These are phyloP conservation scores for Moniliophthora roreri DNA, from an alignment of 1,284 basidiomycete species.

Conservation along the genomic window DNA sequence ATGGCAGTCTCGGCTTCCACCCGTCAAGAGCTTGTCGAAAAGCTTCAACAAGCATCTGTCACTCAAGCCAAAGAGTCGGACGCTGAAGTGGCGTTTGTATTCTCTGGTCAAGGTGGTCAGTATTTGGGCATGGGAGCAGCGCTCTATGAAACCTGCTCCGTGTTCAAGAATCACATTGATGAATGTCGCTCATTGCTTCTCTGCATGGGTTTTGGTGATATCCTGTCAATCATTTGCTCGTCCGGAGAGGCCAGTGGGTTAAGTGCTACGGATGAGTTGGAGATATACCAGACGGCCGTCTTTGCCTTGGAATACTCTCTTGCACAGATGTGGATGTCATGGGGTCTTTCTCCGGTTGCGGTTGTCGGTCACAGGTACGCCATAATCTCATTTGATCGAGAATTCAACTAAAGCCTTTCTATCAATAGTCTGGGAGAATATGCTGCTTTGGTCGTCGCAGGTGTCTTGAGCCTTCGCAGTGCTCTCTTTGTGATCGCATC, in stretches of 20 bases:
- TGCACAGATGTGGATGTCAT: slow-evolving; percentile 58
- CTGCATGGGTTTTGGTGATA: slow-evolving; percentile 46
- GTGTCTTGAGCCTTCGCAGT: slow-evolving; percentile 50
- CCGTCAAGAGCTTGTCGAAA: slow-evolving; percentile 44
- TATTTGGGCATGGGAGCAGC: slow-evolving; percentile 60
- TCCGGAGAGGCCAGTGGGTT: slow-evolving; percentile 8
- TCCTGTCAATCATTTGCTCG: slow-evolving; percentile 42
- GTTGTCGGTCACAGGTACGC: slow-evolving; percentile 67
- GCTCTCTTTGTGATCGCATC: slow-evolving; percentile 57
- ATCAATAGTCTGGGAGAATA: slow-evolving; percentile 64
- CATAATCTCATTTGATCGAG: not conserved
- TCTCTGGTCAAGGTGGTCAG: slow-evolving; percentile 70
- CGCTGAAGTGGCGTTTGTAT: slow-evolving; percentile 52
- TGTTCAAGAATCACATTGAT: slow-evolving; percentile 52
- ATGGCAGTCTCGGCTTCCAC: slow-evolving; percentile 43
- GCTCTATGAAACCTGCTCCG: slow-evolving; percentile 46
- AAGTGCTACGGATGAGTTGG: slow-evolving; percentile 22
- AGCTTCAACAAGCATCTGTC: slow-evolving; percentile 28
- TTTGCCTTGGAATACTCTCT: slow-evolving; percentile 64
- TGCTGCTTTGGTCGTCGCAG: slow-evolving; percentile 58
- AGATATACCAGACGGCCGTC: slow-evolving; percentile 51
- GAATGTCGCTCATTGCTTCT: slow-evolving; percentile 52
- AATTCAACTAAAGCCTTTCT: slow-evolving; percentile 26
- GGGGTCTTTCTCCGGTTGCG: slow-evolving; percentile 56
- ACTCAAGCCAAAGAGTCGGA: not conserved